Evolutionary conservation across 768 basidiomycete genomes (phyloP), one percentile per base, ranked within the genome.

Genomic region (Lentinula edodes): DNA sequence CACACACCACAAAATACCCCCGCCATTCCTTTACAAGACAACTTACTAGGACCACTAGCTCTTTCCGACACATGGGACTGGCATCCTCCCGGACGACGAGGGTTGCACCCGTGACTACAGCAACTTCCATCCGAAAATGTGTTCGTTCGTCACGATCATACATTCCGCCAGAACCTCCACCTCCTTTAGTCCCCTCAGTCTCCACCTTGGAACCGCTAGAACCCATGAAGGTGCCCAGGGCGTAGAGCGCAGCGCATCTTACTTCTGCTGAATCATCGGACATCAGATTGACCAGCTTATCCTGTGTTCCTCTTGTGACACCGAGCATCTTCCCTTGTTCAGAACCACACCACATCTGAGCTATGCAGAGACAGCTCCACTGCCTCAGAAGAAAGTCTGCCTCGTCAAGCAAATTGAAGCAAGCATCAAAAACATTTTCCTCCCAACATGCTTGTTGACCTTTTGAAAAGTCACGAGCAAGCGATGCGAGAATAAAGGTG

Each of bases 11-110:
- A 67, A 98, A 94, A 77, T 92, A 92, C 6, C 96, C 97, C 60
- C 94, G 79, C 93, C 95, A 98, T 72, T 98, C 96, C 72, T 94
- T 91, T 41, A 95, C 95, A 20, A 98, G 78, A 67, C 91, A 93
- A 68, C 93, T 95, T 60, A 98, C 86, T 42, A 98, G 81, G 42
- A 98, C 84, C 38, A 98, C 79, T 20, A 98, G 78, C 71, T 98
- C 97, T 74, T 97, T 97, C 62, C 96, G 80, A 10, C 95, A 96
- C 88, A 97, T 92, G 0, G 97, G 96, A 61, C 91, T 93, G 1
- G 93, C 97, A 70, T 99, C 97, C 60, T 93, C 93, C 72, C 93
- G 91, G 58, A 92, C 89, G 8, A 90, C 89, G 48, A 98, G 82
- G 8, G 91, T 88, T 2, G 93, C 90, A 23, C 91, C 91, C 10